Evolutionary conservation across 306 rosid species (phyloP), one percentile per base, ranked within the genome.

Genomic region (Medicago lupulina): DNA sequence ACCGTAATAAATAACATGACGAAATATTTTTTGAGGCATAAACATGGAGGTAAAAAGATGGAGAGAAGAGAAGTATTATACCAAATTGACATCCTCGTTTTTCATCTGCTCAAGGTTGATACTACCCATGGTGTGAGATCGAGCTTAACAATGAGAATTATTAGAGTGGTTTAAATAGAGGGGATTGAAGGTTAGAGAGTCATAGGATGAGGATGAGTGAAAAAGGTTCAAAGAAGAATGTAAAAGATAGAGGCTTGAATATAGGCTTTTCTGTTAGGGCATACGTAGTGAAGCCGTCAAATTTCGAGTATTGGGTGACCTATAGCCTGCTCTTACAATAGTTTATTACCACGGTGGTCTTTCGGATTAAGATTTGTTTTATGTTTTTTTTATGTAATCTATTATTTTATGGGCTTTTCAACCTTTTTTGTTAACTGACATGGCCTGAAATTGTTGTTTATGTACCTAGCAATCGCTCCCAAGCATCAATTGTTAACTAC

Each of bases 71-170:
- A 49, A 11, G 1, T 25, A 3, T 17, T 7, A 58, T 85, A 92
- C 97, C 96, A 92, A 83, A 85, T 92, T 95, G 49, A 92, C 90
- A 53, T 74, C 67, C 84, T 92, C 97, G 41, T 89, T 89, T 54
- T 85, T 92, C 5, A 92, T 86, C 83, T 92, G 88, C 61, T 92
- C 93, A 11, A 92, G 96, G 71, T 78, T 58, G 87, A 89, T 87
- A 69, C 58, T 82, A 31, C 76, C 83, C 97, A 92, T 92, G 79
- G 6, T 70, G 67, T 14, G 36, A 21, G 63, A 60, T 39, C 1
- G 41, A 60, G 53, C 61, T 9, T 11, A 54, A 54, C 8, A 39
- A 39, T 41, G 25, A 18, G 41, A 71, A 54, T 18, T 47, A 34
- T 15, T 17, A 61, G 11, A 4, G 8, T 28, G 12, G 16, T 47